Percentiles rank a stretch among this genome's conserved stretches.
phyloP scores from a whole-genome alignment of 768 basidiomycete species.

The Postia placenta region DNA sequence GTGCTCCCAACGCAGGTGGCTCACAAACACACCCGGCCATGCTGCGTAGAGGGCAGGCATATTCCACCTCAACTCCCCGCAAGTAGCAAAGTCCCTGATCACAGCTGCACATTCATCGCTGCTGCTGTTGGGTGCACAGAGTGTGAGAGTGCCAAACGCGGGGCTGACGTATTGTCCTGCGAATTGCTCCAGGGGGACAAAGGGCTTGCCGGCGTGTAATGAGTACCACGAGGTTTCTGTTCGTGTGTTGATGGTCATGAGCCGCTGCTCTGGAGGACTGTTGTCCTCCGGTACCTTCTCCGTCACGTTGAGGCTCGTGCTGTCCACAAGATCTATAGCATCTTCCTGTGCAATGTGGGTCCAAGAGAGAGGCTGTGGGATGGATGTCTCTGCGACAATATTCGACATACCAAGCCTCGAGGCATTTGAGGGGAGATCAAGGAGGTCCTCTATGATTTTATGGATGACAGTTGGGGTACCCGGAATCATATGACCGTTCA shows the following conservation, averaged over 20 bases:
- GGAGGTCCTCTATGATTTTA: not conserved
- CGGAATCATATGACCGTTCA: conserved; percentile 13
- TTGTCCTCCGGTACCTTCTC: no score
- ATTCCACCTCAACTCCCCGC: not conserved
- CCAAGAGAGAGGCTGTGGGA: not conserved
- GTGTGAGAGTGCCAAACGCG: conserved; percentile 16
- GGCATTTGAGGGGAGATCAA: not conserved
- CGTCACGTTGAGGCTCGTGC: no score
- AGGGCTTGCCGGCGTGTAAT: no score
- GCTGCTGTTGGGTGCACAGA: conserved; percentile 11
- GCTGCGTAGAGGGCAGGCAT: not conserved
- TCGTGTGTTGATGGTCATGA: no score
- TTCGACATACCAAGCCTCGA: not conserved
- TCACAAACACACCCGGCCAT: not conserved
- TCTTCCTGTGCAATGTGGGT: no score
- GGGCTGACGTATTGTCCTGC: conserved; percentile 12
- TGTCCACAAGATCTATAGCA: no score
- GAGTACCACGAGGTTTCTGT: no score
- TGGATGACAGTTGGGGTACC: not conserved
- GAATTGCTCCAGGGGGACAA: conserved; percentile 1
- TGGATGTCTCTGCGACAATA: not conserved
- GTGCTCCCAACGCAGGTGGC: not conserved
- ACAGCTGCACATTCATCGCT: not conserved
- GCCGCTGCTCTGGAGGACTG: no score
- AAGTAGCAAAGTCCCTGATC: not conserved